phyloP scores from a whole-genome alignment of 495 filamentous ascomycete species.

The Penicillium paxilli region DNA sequence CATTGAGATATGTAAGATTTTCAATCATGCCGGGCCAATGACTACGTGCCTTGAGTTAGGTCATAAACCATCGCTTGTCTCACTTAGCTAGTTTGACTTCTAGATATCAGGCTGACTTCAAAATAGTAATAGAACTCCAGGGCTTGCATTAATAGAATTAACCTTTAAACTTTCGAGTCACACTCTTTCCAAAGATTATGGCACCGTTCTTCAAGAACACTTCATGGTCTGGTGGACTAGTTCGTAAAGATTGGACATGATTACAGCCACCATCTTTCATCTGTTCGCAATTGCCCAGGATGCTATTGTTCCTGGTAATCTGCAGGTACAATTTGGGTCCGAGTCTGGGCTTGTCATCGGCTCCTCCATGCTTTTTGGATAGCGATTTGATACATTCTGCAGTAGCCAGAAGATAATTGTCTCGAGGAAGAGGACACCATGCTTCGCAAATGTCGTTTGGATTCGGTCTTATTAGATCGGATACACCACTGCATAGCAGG shows the following conservation, averaged over 20 bases:
- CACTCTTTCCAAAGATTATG: background rate
- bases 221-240: background rate
- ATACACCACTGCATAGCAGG: background rate
- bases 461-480: background rate
- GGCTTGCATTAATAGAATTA: no score
- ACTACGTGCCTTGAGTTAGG: no score
- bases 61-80: no score
- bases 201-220: background rate
- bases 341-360: background rate
- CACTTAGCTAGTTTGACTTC: no score
- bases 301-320: background rate
- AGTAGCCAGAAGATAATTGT: constrained; percentile 3
- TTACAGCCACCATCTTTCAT: background rate
- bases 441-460: background rate
- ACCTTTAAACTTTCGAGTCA: background rate
- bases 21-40: no score
- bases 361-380: background rate
- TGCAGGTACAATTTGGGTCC: background rate
- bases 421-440: constrained; percentile 2
- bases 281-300: background rate
- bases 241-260: background rate
- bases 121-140: no score
- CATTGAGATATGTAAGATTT: no score
- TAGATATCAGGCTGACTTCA: no score
- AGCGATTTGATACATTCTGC: background rate